Evolutionary conservation across 129 eudicot genomes (phyloP).

Genomic region (Ambrosia artemisiifolia): DNA sequence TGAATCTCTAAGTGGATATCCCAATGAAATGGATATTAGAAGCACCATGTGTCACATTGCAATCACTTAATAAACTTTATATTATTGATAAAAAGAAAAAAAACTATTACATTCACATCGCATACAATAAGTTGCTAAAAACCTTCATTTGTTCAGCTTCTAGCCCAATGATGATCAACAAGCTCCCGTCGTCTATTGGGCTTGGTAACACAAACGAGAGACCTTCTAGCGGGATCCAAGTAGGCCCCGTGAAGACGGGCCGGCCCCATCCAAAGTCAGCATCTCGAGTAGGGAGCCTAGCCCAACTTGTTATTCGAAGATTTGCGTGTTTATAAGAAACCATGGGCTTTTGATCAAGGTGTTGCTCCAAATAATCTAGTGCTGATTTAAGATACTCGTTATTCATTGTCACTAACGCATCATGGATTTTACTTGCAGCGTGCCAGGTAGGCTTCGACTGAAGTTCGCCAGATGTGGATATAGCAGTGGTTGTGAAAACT

Average conservation of each 20-base stretch:
- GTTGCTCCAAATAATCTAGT: not conserved
- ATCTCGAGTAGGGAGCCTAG: not conserved
- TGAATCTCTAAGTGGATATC: no score
- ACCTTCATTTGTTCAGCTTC: not conserved
- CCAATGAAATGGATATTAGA: no score
- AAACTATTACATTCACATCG: not conserved
- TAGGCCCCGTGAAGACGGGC: not conserved
- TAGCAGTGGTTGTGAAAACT: not conserved
- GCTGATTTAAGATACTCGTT: not conserved
- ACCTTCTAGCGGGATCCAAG: not conserved
- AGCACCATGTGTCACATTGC: no score
- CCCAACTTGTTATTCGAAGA: constrained; percentile 1
- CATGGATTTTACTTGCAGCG: not conserved
- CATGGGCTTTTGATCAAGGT: not conserved
- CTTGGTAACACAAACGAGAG: not conserved
- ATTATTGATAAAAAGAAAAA: no score
- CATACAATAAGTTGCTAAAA: constrained; percentile 7
- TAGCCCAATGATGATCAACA: not conserved
- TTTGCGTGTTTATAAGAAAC: not conserved
- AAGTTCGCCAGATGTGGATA: not conserved
- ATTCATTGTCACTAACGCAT: not conserved
- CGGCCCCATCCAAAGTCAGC: constrained; percentile 2
- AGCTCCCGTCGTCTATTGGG: not conserved
- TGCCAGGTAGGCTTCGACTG: not conserved
- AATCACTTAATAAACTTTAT: no score